phyloP scores from a whole-genome alignment of 352 stramenopile genomes.

The Pythium guiyangense region DNA sequence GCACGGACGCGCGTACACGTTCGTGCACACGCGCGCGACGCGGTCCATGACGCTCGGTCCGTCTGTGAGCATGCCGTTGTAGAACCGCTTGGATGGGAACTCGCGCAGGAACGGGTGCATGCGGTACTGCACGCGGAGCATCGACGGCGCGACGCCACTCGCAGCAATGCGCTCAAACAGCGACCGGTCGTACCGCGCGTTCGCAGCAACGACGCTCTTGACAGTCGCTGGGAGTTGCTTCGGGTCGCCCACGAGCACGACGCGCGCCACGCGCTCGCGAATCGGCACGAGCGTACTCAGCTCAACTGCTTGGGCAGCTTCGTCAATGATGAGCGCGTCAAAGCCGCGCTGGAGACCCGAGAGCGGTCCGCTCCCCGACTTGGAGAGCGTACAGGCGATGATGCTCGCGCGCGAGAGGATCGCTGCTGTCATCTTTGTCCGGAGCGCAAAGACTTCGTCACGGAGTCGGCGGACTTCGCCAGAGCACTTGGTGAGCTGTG shows the following conservation, averaged over 20 bases:
- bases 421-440: conserved; percentile 64
- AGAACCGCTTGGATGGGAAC: conserved; percentile 97
- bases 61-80: conserved; percentile 91
- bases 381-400: conserved; percentile 86
- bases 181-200: conserved; percentile 86
- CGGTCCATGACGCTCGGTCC: conserved; percentile 79
- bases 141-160: conserved; percentile 77
- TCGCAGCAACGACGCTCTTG: conserved; percentile 80
- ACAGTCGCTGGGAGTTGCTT: conserved; percentile 95
- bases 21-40: conserved; percentile 45
- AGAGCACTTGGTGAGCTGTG: conserved; percentile 63
- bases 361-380: conserved; percentile 72
- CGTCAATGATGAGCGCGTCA: conserved; percentile 96
- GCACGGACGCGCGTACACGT: conserved; percentile 61
- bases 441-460: conserved; percentile 75
- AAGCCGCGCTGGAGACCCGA: conserved; percentile 77
- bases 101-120: conserved; percentile 98
- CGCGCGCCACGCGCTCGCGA: conserved; percentile 86
- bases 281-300: conserved; percentile 96
- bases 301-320: conserved; percentile 97
- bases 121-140: conserved; percentile 93
- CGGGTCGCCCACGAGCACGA: conserved; percentile 94
- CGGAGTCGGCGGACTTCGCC: conserved; percentile 75
- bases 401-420: conserved; percentile 79
- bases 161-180: conserved; percentile 95